Conservation (phyloP, 169 alveolate genomes). For the Besnoitia besnoiti region DNA sequence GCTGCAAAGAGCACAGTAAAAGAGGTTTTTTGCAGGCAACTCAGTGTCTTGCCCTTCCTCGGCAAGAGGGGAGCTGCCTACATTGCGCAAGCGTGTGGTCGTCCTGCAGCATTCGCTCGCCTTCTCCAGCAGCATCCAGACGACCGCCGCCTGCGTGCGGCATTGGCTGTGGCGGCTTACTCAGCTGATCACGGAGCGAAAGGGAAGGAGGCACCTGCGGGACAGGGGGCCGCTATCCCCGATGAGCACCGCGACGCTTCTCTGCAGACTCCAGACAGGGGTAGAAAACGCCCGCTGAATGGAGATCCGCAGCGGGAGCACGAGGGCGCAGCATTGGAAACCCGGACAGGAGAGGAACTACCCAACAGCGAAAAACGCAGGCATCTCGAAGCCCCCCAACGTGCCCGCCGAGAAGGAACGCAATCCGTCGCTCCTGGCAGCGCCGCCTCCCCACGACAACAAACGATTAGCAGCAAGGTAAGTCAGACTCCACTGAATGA, state of each 20-base stretch:
- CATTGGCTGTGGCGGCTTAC: background rate
- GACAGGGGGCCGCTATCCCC: background rate
- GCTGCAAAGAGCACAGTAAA: background rate
- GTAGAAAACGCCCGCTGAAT: background rate
- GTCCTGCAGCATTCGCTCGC: slow-evolving; percentile 9
- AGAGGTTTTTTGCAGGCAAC: slow-evolving; percentile 16
- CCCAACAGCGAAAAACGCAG: background rate
- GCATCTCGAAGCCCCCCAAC: background rate
- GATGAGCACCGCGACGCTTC: background rate
- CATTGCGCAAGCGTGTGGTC: slow-evolving; percentile 29
- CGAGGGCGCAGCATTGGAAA: background rate
- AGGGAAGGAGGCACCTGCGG: background rate
- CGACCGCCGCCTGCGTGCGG: background rate
- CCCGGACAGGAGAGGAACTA: background rate
- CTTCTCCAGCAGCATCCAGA: background rate
- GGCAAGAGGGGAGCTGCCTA: slow-evolving; percentile 29
- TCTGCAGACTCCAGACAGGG: background rate
- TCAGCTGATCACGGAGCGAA: background rate
- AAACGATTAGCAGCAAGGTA: background rate
- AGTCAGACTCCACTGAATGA: background rate
- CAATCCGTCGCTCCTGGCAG: background rate
- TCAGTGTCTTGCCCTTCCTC: background rate
- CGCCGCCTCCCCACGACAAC: background rate
- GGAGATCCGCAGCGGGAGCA: background rate
- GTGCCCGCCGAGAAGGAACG: background rate